Evolutionary conservation across 129 eudicot species (phyloP).

Genomic region (Dittrichia graveolens): DNA sequence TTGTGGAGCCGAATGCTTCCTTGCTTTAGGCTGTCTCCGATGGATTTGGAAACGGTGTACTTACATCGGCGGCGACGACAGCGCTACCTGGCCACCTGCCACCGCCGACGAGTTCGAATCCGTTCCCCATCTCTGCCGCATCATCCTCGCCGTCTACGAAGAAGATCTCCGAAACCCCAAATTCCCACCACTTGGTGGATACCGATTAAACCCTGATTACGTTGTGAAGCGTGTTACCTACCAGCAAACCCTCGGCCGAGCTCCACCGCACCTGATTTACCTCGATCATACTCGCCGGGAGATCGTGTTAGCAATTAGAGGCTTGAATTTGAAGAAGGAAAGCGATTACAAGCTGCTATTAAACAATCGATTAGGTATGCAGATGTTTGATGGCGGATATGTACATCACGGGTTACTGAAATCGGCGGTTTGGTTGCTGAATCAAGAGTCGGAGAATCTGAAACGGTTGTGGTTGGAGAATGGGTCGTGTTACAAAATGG

Average conservation of each 20-base stretch:
- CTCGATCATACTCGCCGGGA: constrained; percentile 57
- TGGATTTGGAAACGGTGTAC: constrained; percentile 95
- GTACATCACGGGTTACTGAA: constrained; percentile 90
- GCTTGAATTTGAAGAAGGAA: constrained; percentile 61
- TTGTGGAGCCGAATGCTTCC: constrained; percentile 82
- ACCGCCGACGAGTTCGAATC: constrained; percentile 66
- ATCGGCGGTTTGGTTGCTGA: constrained; percentile 72
- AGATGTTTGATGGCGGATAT: constrained; percentile 94
- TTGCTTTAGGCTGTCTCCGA: constrained; percentile 67
- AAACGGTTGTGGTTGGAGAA: constrained; percentile 62
- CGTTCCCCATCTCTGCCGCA: constrained; percentile 76
- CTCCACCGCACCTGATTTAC: constrained; percentile 81
- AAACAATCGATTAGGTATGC: constrained; percentile 70
- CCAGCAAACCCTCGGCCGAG: constrained; percentile 60
- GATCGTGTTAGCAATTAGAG: constrained; percentile 76
- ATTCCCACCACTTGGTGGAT: constrained; percentile 54
- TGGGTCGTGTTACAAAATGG: constrained; percentile 64
- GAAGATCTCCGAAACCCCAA: constrained; percentile 59
- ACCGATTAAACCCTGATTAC: constrained; percentile 68
- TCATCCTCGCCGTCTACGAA: constrained; percentile 78
- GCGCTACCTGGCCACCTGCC: constrained; percentile 82
- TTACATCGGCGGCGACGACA: constrained; percentile 81
- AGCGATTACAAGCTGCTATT: constrained; percentile 70
- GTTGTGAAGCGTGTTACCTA: constrained; percentile 78
- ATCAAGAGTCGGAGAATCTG: constrained; percentile 61